Base-by-base conservation (phyloP, 1,139 yeast species). In the Saccharomyces pastorianus region DNA sequence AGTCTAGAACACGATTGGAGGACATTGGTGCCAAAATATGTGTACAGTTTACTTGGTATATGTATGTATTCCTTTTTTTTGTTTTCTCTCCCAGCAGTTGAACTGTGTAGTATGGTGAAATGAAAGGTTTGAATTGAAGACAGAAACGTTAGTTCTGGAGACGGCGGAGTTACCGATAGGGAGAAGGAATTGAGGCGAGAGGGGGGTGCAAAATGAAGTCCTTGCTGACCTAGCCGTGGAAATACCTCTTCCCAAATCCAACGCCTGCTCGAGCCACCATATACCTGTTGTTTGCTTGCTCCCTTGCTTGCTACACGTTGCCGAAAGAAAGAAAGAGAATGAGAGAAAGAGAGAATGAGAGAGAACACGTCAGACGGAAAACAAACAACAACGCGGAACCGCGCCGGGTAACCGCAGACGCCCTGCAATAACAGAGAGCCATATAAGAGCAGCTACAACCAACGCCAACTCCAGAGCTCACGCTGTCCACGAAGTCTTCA, bases 1-100 rank as follows among this genome's bases (percentile, higher is more conserved):
- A 80, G 73, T 93, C 98, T 72, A 93, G 80, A 63, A 91, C 88
- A 73, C 96, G 90, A 70, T 88, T 85, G 68, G 67, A 61, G 44
- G 44, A 38, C 44, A 38, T 38, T 38, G 2, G 23, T 2, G 23
- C 23, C 23, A 20, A 20, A 20, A 20, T 2, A 20, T 3, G 23
- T 20, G 23, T 20, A 20, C 2, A 20, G 23, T 20, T 20, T 20
- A 20, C 23, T 20, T 20, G 23, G 23, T 20, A 20, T 20, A 20
- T 20, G 2, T 20, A 20, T 20, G 2, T 20, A 20, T 20, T 20
- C 23, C 20, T 8, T 38, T 17, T 3, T 34, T 38, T 38, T 7
- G 17, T 9, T 38, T 25, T n/a, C n/a, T 20, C 23, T 20, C 23
- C 23, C 44, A 38, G 6, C 44, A 38, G 11, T n/a, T 38, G 44